phyloP scores from a whole-genome alignment of 78 protist genomes.

The Dictyostelium firmibasis region DNA sequence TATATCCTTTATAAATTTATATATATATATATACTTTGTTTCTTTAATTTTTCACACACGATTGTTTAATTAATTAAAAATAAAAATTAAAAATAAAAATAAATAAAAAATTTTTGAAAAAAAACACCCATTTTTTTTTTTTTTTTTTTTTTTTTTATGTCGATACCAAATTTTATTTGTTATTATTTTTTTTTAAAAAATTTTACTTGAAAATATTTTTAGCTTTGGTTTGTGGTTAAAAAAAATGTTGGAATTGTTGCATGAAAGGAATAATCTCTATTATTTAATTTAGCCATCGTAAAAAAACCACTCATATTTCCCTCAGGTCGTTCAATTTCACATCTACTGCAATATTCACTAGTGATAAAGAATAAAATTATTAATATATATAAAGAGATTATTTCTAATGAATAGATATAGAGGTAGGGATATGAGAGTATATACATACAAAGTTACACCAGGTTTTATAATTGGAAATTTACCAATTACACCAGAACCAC shows the following conservation, averaged over 20 bases:
- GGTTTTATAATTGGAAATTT: neutral
- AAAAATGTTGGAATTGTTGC: conserved; percentile 23
- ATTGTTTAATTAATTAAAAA: neutral
- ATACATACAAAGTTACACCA: neutral
- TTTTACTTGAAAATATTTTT: too few species aligned
- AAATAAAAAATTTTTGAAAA: neutral
- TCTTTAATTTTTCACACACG: neutral
- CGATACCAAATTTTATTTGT: neutral
- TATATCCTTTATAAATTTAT: too few species aligned
- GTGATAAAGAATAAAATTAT: too few species aligned
- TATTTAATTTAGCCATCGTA: neutral
- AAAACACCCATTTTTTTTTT: neutral
- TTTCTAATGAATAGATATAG: too few species aligned
- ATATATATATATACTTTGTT: too few species aligned
- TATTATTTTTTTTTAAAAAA: conserved; percentile 6
- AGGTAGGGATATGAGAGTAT: too few species aligned
- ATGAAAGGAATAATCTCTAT: neutral
- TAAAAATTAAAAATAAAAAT: too few species aligned
- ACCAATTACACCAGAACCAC: neutral
- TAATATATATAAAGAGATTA: too few species aligned
- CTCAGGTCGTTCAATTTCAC: neutral
- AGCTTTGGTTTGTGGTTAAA: conserved; percentile 7
- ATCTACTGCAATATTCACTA: conserved; percentile 46
- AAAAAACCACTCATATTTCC: conserved; percentile 47
- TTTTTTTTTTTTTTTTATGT: neutral